Conservation (phyloP, 176 grass and related monocot species). For the Triticum turgidum region DNA sequence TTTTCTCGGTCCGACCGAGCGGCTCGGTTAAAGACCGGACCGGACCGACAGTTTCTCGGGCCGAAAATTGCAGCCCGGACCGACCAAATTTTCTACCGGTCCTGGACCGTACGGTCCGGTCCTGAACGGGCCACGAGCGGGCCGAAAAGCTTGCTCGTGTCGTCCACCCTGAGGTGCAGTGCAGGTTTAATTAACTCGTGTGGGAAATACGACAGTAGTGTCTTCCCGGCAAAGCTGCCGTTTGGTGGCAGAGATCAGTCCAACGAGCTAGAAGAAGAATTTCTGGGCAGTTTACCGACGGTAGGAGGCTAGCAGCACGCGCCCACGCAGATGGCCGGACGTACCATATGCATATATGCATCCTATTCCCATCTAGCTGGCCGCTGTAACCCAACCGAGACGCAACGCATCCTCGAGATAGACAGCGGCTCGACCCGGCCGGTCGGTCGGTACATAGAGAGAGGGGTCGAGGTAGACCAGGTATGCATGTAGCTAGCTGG, state of each 20-base stretch:
- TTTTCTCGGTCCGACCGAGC: too few relatives aligned
- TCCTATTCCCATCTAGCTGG: too few relatives aligned
- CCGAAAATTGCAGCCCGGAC: too few relatives aligned
- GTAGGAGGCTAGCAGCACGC: background rate
- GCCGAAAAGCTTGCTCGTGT: too few relatives aligned
- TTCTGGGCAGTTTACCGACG: constrained; percentile 4
- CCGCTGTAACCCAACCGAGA: background rate
- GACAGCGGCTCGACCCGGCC: background rate
- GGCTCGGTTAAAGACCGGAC: too few relatives aligned
- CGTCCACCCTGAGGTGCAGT: too few relatives aligned
- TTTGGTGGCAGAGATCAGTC: background rate
- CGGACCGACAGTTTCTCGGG: too few relatives aligned
- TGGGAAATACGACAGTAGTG: too few relatives aligned
- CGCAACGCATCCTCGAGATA: background rate
- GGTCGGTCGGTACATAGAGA: too few relatives aligned
- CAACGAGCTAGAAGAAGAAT: background rate
- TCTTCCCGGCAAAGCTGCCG: background rate
- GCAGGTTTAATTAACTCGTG: background rate
- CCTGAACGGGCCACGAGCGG: too few relatives aligned
- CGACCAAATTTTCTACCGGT: too few relatives aligned
- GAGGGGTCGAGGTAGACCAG: background rate
- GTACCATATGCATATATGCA: background rate
- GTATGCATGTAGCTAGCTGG: background rate
- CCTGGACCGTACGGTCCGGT: too few relatives aligned
- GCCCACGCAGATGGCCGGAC: background rate